Percentiles rank a stretch among this genome's conserved stretches.
Conservation (phyloP, 345 rosid genomes). For the Syzygium aromaticum region DNA sequence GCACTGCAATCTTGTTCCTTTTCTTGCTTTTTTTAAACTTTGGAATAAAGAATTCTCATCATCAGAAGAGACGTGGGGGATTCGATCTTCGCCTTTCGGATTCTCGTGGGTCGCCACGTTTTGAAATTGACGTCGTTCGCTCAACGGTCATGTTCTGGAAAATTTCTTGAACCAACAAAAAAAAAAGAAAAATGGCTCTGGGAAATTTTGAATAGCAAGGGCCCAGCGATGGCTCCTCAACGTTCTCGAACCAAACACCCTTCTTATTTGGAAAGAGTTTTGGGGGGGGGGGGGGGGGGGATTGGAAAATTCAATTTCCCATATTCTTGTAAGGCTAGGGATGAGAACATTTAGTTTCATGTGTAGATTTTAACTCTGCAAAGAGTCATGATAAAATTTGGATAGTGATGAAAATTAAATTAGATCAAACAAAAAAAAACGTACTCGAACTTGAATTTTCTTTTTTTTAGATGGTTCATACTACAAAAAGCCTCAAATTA, state of each 20-base stretch:
- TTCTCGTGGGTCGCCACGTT: neutral
- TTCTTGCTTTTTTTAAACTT: neutral
- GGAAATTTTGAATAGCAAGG: neutral
- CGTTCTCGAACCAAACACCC: neutral
- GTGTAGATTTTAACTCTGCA: no score
- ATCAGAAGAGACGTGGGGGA: neutral
- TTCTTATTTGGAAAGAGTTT: no score
- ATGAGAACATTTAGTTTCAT: no score
- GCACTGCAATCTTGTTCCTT: neutral
- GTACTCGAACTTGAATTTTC: neutral
- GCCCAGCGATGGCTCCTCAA: neutral
- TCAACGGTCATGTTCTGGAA: neutral
- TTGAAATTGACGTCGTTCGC: neutral
- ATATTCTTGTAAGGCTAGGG: no score
- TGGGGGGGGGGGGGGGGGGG: no score
- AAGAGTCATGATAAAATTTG: no score
- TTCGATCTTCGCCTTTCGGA: neutral
- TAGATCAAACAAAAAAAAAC: neutral
- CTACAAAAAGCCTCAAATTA: no score
- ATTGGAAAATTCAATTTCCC: no score
- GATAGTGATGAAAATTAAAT: no score
- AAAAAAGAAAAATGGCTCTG: neutral
- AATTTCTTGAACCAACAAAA: neutral
- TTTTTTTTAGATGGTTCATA: neutral
- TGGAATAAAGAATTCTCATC: neutral